A percentile compares a stretch with the other conserved stretches of the same genome.
These are phyloP conservation scores for Populus ilicifolia DNA, from an alignment of 345 rosid species.

Conservation along the genomic window DNA sequence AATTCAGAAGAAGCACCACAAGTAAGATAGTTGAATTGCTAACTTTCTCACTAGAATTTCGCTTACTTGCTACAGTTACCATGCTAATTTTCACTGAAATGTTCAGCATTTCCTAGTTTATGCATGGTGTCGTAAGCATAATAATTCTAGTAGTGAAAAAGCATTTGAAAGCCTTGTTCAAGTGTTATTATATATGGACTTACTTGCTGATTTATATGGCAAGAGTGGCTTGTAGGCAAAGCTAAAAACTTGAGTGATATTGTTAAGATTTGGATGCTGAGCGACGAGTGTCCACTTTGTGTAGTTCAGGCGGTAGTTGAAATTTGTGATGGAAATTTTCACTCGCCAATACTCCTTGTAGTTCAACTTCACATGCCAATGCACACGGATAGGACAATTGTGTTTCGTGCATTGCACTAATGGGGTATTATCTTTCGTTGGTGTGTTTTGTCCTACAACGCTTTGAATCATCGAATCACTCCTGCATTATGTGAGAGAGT, in stretches of 20 bases:
- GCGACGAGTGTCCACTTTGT: slow-evolving; percentile 23
- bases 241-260: slow-evolving; percentile 23
- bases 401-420: slow-evolving; percentile 30
- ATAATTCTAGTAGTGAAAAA: too few species aligned
- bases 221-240: slow-evolving; percentile 24
- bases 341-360: slow-evolving; percentile 28
- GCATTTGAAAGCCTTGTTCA: too few species aligned
- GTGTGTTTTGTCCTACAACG: slow-evolving; percentile 1
- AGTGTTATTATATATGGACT: neutral
- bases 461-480: slow-evolving; percentile 14
- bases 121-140: too few species aligned
- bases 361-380: slow-evolving; percentile 30
- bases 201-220: slow-evolving; percentile 16
- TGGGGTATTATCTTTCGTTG: slow-evolving; percentile 8
- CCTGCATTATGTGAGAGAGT: slow-evolving; percentile 3
- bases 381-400: slow-evolving; percentile 28
- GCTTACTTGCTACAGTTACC: too few species aligned
- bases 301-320: slow-evolving; percentile 24
- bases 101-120: too few species aligned
- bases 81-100: too few species aligned
- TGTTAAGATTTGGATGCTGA: slow-evolving; percentile 33
- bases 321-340: slow-evolving; percentile 26
- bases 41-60: too few species aligned
- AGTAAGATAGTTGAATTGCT: too few species aligned
- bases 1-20: neutral